A percentile compares a stretch with the other conserved stretches of the same genome.
These are phyloP conservation scores for Sutorius eximius DNA, from an alignment of 1,284 basidiomycete species.

Conservation along the genomic window DNA sequence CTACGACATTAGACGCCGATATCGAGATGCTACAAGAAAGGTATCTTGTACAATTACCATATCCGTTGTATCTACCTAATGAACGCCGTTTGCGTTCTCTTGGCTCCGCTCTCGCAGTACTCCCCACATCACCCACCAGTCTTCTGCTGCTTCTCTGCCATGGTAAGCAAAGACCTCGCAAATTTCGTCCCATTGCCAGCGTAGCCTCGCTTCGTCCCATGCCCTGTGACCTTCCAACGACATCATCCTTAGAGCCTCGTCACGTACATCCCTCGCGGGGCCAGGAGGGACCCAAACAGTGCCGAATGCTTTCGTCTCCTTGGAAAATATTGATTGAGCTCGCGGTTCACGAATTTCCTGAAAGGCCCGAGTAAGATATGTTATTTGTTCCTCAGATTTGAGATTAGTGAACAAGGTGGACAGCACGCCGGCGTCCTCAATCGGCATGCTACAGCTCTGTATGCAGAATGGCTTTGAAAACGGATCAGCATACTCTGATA, in stretches of 20 bases:
- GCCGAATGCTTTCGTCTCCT: conserved; percentile 27
- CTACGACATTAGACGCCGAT: neutral
- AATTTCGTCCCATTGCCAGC: conserved; percentile 45
- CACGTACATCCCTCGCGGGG: conserved; percentile 39
- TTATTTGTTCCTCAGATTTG: conserved; percentile 40
- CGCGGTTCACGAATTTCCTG: conserved; percentile 44
- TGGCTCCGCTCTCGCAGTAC: conserved; percentile 36
- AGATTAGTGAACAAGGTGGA: conserved; percentile 46
- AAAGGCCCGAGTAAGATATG: conserved; percentile 42
- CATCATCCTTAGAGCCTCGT: conserved; percentile 37
- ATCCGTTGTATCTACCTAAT: conserved; percentile 11
- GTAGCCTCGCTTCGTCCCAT: conserved; percentile 33
- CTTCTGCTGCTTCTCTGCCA: conserved; percentile 45
- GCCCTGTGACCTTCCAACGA: conserved; percentile 27
- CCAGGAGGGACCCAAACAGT: conserved; percentile 40
- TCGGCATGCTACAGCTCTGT: conserved; percentile 35
- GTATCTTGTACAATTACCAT: conserved; percentile 10
- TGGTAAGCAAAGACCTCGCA: conserved; percentile 46
- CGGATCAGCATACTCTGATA: conserved; percentile 5
- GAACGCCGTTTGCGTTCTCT: conserved; percentile 1
- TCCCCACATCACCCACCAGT: conserved; percentile 51
- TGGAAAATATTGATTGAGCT: conserved; percentile 24
- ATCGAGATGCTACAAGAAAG: neutral
- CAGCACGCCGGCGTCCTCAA: conserved; percentile 46
- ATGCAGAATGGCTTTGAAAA: conserved; percentile 34